These are phyloP conservation scores for Phytophthora agathidicida DNA, from an alignment of 352 stramenopile species.

Conservation along the genomic window DNA sequence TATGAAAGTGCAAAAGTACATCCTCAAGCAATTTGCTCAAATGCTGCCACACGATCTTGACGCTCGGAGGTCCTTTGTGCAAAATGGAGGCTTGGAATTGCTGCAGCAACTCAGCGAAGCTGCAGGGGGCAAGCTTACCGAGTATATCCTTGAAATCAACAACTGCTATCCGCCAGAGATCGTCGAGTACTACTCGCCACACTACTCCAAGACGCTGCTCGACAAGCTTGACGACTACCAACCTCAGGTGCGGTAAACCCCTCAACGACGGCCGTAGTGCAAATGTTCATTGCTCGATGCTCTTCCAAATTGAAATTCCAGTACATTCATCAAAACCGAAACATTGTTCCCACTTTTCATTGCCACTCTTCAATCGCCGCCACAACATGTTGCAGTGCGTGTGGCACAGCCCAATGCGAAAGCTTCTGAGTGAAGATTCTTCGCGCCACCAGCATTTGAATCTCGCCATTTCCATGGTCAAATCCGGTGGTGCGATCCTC, in stretches of 20 bases:
- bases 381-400: background rate
- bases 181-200: constrained; percentile 96
- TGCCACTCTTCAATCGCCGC: too few relatives aligned
- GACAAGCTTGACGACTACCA: constrained; percentile 96
- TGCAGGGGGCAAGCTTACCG: constrained; percentile 92
- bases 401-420: constrained; percentile 12
- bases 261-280: background rate
- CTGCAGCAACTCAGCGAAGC: constrained; percentile 93
- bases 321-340: too few relatives aligned
- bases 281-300: too few relatives aligned
- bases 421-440: background rate
- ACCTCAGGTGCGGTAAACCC: constrained; percentile 78
- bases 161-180: constrained; percentile 96
- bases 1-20: constrained; percentile 97
- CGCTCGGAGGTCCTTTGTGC: constrained; percentile 92
- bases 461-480: constrained; percentile 12
- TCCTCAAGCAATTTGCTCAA: constrained; percentile 95
- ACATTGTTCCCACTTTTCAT: too few relatives aligned
- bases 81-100: constrained; percentile 94
- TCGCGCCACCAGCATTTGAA: constrained; percentile 1
- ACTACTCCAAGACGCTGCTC: constrained; percentile 96
- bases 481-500: constrained; percentile 15
- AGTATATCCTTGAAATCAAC: constrained; percentile 97
- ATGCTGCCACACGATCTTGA: constrained; percentile 94
- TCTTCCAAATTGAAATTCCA: too few relatives aligned